Base-by-base conservation (phyloP, 192 early-diverging fungal genomes). In the Linnemannia exigua region DNA sequence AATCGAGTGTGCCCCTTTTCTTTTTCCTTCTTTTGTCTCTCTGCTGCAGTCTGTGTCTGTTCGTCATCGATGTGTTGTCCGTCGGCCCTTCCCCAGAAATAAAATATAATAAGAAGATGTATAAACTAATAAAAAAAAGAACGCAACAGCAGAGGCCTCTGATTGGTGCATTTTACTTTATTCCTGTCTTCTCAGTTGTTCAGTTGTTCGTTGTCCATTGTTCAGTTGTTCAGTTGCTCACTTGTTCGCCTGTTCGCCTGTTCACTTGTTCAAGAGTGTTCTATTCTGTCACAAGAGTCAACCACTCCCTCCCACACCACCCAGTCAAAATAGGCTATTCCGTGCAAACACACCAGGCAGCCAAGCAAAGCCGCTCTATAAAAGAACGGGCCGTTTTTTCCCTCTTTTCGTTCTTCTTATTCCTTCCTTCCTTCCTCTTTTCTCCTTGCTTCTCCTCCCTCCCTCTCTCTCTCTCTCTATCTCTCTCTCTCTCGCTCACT, bases 391-490 rank as follows among this genome's bases (percentile, higher is more conserved):
- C 33, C 67, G 37, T 37, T 54, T 50, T 54, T 72, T 36, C 47
- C 52, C 52, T 46, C 67, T 75, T 69, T 72, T 38, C 35, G 8
- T 33, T 72, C 52, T 19, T 72, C 52, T 47, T 67, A 63, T 19
- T 68, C 58, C 19, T 15, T 31, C 20, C 38, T 46, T 70, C 37
- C 58, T 25, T 61, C 37, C 35, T 67, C 38, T 1, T 48, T 51
- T 37, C 41, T 48, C 25, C 11, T 67, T 31, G 48, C 38, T 54
- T 54, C 19, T 75, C n/a, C 28, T 22, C 14, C 14, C 31, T 67
- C 37, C 38, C 22, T 17, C 28, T 19, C 11, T 33, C 16, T 66
- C 15, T 36, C 20, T n/a, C 19, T 48, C 37, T 66, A 46, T 22
- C 46, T 11, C 25, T 77, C 47, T 25, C 44, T 77, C 68, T n/a